These are phyloP conservation scores for Houttuynia cordata DNA, from an alignment of 164 flowering plant species.

Conservation along the genomic window DNA sequence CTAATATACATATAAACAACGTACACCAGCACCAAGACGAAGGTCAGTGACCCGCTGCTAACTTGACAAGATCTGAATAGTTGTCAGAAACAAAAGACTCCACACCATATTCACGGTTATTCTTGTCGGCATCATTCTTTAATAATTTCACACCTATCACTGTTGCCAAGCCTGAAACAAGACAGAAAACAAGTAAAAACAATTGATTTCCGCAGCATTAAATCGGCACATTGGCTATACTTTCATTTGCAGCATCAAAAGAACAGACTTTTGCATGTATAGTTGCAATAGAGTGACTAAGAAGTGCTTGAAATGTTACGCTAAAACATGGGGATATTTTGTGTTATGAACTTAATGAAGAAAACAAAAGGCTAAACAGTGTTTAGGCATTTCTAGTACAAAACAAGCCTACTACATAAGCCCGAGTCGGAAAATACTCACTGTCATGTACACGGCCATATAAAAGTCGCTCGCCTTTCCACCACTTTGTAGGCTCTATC, in stretches of 20 bases:
- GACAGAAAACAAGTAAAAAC: neutral
- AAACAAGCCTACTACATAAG: neutral
- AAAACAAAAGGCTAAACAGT: neutral
- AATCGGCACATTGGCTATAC: neutral
- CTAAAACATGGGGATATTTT: neutral
- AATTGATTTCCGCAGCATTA: neutral
- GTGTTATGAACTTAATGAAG: neutral
- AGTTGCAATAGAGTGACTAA: no score
- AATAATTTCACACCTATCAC: slow-evolving; percentile 59
- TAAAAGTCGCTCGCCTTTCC: slow-evolving; percentile 78
- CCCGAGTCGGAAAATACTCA: slow-evolving; percentile 29
- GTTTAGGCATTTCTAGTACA: neutral
- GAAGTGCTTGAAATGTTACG: neutral
- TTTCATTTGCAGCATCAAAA: neutral
- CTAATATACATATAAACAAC: neutral
- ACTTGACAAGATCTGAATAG: slow-evolving; percentile 44
- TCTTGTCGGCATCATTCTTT: slow-evolving; percentile 36
- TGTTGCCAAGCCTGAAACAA: slow-evolving; percentile 40
- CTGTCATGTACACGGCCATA: slow-evolving; percentile 63
- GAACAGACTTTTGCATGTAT: neutral
- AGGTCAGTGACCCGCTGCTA: slow-evolving; percentile 38
- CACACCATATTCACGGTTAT: slow-evolving; percentile 34
- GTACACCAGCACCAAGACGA: neutral
- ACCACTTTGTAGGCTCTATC: slow-evolving; percentile 59
- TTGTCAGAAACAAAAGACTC: slow-evolving; percentile 51